A percentile compares a stretch with the other conserved stretches of the same genome.
Evolutionary conservation across 2,329 filamentous ascomycete genomes (phyloP).

Genomic region (Colletotrichum somersetense): DNA sequence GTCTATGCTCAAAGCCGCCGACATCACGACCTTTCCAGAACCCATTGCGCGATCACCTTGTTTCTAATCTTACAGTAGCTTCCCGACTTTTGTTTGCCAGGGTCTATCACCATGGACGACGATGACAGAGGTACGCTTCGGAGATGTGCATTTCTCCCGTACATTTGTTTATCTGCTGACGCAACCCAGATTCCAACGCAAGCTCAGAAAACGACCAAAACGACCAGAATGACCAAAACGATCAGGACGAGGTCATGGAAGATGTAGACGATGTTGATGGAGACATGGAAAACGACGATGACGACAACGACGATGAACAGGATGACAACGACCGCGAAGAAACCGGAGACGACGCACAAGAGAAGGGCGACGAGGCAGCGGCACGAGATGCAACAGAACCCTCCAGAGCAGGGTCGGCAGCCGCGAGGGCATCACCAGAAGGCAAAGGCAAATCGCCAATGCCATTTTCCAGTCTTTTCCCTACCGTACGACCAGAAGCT

Average conservation of each 20-base stretch:
- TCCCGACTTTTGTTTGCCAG: not conserved
- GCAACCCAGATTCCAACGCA: conserved; percentile 51
- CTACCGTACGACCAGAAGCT: conserved; percentile 78
- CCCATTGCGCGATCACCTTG: not conserved
- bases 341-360: conserved; percentile 48
- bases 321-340: conserved; percentile 55
- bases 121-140: conserved; percentile 47
- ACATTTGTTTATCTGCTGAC: not conserved
- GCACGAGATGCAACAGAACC: conserved; percentile 50
- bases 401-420: conserved; percentile 47
- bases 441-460: conserved; percentile 25
- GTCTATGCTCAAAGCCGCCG: not conserved
- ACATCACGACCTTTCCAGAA: conserved; percentile 12
- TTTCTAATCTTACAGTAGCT: not conserved
- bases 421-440: conserved; percentile 34
- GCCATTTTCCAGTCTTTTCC: conserved; percentile 38
- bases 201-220: conserved; percentile 64
- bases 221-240: conserved; percentile 63
- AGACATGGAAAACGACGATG: conserved; percentile 51
- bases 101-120: conserved; percentile 45
- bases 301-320: conserved; percentile 51
- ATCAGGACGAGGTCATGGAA: conserved; percentile 70
- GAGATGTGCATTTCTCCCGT: no score
- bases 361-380: conserved; percentile 53
- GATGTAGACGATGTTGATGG: conserved; percentile 55